These are phyloP conservation scores for Pythium biforme DNA, from an alignment of 352 stramenopile genomes.

Conservation along the genomic window DNA sequence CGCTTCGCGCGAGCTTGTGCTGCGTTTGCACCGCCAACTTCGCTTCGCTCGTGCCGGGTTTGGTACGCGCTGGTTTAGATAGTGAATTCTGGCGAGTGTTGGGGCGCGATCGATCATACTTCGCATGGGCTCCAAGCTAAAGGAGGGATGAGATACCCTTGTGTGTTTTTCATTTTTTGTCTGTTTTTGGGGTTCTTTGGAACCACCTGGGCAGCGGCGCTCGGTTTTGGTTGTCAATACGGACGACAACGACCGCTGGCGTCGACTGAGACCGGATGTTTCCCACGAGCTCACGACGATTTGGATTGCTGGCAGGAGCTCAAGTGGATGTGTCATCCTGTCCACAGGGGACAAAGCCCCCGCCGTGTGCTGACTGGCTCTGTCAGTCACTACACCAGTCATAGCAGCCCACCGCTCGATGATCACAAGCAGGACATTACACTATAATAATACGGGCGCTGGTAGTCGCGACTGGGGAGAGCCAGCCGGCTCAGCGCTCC, in stretches of 20 bases:
- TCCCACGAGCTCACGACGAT: conserved; percentile 22
- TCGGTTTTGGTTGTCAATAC: too few relatives aligned
- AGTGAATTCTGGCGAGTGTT: background rate
- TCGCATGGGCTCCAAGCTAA: conserved; percentile 13
- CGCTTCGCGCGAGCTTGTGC: background rate
- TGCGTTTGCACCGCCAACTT: conserved; percentile 7
- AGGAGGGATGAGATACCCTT: too few relatives aligned
- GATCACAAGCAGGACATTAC: background rate
- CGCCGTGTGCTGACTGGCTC: conserved; percentile 8
- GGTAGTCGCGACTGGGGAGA: background rate
- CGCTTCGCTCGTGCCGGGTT: conserved; percentile 6
- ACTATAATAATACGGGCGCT: too few relatives aligned
- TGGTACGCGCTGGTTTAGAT: conserved; percentile 1
- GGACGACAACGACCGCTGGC: background rate
- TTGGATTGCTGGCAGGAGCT: conserved; percentile 8
- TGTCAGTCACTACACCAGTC: background rate
- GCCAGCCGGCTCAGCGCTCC: background rate
- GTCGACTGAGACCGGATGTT: conserved; percentile 15
- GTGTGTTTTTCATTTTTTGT: too few relatives aligned
- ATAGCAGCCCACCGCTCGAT: background rate
- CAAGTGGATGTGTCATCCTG: conserved; percentile 18
- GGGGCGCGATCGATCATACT: conserved; percentile 13
- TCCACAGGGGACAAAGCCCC: background rate
- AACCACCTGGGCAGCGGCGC: too few relatives aligned
- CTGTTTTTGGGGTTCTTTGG: too few relatives aligned